Conservation (phyloP, 2,329 filamentous ascomycete species). For the Aspergillus vadensis region DNA sequence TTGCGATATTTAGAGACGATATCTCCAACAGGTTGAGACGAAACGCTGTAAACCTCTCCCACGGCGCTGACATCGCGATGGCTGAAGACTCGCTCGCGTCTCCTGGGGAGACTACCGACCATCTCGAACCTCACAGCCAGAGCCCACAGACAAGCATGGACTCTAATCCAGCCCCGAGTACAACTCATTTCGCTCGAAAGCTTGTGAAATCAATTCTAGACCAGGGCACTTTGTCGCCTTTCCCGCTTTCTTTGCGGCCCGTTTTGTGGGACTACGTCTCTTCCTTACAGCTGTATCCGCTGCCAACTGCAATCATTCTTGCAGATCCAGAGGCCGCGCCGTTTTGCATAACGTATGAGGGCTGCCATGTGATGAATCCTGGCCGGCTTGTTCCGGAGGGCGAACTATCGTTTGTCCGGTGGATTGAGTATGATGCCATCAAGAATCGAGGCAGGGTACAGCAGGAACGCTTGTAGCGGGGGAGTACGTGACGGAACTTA, state of each 20-base stretch:
- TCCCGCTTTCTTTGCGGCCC: conserved; percentile 75
- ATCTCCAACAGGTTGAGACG: conserved; percentile 77
- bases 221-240: conserved; percentile 85
- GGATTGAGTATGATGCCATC: conserved; percentile 83
- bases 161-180: conserved; percentile 25
- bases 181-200: conserved; percentile 62
- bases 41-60: conserved; percentile 70
- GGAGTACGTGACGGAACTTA: neutral
- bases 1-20: conserved; percentile 86
- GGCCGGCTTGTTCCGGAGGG: conserved; percentile 72
- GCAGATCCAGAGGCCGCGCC: conserved; percentile 79
- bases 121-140: conserved; percentile 34
- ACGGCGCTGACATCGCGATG: conserved; percentile 27
- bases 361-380: conserved; percentile 94
- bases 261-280: conserved; percentile 86
- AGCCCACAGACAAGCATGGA: conserved; percentile 19
- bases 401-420: conserved; percentile 69
- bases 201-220: conserved; percentile 90
- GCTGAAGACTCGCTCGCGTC: conserved; percentile 28
- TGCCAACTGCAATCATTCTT: conserved; percentile 81
- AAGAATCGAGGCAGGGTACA: conserved; percentile 61
- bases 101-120: conserved; percentile 17
- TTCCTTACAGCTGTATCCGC: conserved; percentile 78
- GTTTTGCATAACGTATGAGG: conserved; percentile 89
- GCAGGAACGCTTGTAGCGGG: conserved; percentile 60